Evolutionary conservation across 495 filamentous ascomycete species (phyloP), one percentile per base, ranked within the genome.

Genomic region (Aspergillus sclerotiicarbonarius): DNA sequence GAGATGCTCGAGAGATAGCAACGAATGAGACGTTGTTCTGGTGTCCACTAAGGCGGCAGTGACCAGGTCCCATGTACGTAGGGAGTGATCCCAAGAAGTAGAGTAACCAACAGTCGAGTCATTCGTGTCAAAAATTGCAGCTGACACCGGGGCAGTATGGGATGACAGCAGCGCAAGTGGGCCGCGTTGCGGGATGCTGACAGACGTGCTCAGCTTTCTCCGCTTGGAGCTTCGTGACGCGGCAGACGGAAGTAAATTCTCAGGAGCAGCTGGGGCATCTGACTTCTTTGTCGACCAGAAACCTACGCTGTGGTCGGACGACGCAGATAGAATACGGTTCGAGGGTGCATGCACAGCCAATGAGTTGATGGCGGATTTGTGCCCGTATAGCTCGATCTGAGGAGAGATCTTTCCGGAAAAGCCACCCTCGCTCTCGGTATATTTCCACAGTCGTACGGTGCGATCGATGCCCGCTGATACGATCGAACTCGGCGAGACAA

Each of bases 31-130:
- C 8, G 90, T 91, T 8, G 89, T 87, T 45, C 92, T 81, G 18
- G 89, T 90, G 65, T 89, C 89, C 39, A 96, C 90, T 10, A 86
- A 77, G 4, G 78, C 63, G 47, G 79, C 71, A 7, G 93, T 97
- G 0, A 89, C 83, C 12, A 98, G 84, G 77, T 98, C 94, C 83
- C 96, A 89, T 0, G 94, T 98, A 21, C 85, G 86, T 59, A 97
- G 76, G 0, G 89, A 88, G 73, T 96, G 92, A 76, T 98, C 94
- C 79, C 87, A 87, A 19, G 90, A 92, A 3, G 82, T 80, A 0
- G 91, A 92, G 79, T 98, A 97, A 32, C 87, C 93, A 21, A 98
- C 88, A 10, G 89, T 96, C 29, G 85, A 71, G 75, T 97, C 94
- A 46, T 81, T 79, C 1, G 86, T 87, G 67, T 93, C 88, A 76